Conservation (phyloP, 768 basidiomycete species). For the Saitozyma sp. region DNA sequence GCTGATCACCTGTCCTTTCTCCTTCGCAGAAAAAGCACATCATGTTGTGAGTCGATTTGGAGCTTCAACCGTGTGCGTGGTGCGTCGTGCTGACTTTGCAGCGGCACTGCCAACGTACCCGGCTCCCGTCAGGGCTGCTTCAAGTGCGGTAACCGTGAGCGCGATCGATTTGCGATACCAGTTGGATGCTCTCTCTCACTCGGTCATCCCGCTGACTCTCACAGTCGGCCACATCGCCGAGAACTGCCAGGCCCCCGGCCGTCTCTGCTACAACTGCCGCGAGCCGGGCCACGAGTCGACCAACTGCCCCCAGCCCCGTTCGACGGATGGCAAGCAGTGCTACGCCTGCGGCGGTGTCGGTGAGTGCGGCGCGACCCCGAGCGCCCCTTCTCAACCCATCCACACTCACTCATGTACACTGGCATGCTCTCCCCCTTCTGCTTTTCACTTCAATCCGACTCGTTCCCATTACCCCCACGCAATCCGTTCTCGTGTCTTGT, state of each 20-base stretch:
- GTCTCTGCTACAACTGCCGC: conserved; percentile 91
- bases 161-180: not conserved
- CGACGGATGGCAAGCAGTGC: conserved; percentile 82
- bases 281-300: conserved; percentile 92
- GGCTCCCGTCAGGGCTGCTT: conserved; percentile 48
- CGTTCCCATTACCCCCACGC: conserved; percentile 57
- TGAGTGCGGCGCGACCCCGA: conserved; percentile 59
- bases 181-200: conserved; percentile 36
- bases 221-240: conserved; percentile 90
- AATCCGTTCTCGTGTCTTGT: not conserved
- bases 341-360: conserved; percentile 91
- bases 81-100: conserved; percentile 4
- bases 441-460: not conserved
- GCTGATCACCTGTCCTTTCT: conserved; percentile 1
- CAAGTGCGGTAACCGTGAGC: conserved; percentile 71
- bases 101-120: conserved; percentile 32
- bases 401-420: not conserved
- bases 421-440: not conserved
- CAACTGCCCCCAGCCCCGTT: conserved; percentile 79
- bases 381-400: conserved; percentile 1
- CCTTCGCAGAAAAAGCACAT: not conserved
- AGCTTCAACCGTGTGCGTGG: not conserved
- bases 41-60: not conserved
- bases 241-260: conserved; percentile 81
- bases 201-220: conserved; percentile 43